These are phyloP conservation scores for Xylaria intraflava DNA, from an alignment of 495 filamentous ascomycete genomes.

Conservation along the genomic window DNA sequence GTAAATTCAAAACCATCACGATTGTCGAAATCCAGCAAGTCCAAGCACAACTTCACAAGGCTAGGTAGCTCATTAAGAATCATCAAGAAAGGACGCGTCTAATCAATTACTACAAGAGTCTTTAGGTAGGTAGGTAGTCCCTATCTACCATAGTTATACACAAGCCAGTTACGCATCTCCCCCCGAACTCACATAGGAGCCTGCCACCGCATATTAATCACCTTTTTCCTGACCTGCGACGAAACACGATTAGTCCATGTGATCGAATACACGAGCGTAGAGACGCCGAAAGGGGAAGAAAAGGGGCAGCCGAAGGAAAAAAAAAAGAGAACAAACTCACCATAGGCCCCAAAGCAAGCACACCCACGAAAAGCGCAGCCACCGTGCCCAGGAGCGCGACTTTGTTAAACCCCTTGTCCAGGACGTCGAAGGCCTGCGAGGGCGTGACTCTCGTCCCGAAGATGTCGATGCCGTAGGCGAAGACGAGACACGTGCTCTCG, in stretches of 20 bases:
- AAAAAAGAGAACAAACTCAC: conserved; percentile 44
- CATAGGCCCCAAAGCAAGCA: conserved; percentile 73
- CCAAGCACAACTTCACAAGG: too few species aligned
- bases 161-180: background rate
- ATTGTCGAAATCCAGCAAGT: too few species aligned
- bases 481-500: conserved; percentile 89
- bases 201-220: conserved; percentile 34
- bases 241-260: conserved; percentile 2
- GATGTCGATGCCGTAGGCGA: conserved; percentile 83
- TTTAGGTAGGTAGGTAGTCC: background rate
- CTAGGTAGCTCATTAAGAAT: too few species aligned
- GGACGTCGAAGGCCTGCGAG: conserved; percentile 80
- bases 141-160: background rate
- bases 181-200: conserved; percentile 9
- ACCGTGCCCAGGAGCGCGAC: conserved; percentile 78
- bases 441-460: conserved; percentile 82
- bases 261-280: background rate
- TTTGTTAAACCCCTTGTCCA: conserved; percentile 91
- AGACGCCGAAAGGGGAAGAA: background rate
- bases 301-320: background rate
- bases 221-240: conserved; percentile 33
- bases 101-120: background rate
- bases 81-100: too few species aligned
- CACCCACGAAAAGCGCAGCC: conserved; percentile 64
- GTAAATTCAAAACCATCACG: too few species aligned